A percentile compares a stretch with the other conserved stretches of the same genome.
Evolutionary conservation across 306 rosid genomes (phyloP).

Genomic region (Styphnolobium japonicum): DNA sequence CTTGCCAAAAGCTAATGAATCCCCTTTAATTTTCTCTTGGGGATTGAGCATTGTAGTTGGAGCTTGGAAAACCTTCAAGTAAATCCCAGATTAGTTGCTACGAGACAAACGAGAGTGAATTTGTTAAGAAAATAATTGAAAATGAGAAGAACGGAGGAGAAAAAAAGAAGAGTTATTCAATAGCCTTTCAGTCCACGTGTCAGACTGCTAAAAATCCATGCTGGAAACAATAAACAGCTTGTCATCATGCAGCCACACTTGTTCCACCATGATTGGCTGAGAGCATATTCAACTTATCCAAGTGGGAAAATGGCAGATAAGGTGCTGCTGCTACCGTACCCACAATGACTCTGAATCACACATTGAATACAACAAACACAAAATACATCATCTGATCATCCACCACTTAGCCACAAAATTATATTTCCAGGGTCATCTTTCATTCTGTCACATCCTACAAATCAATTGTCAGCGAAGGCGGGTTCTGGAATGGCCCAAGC

Average conservation of each 20-base stretch:
- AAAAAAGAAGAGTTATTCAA: no score
- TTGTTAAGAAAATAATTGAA: no score
- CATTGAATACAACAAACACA: conserved; percentile 24
- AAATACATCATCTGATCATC: conserved; percentile 20
- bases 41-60: no score
- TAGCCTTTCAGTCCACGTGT: conserved; percentile 48
- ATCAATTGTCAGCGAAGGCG: background rate
- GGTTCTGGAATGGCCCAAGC: conserved; percentile 61
- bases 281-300: conserved; percentile 67
- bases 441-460: conserved; percentile 14
- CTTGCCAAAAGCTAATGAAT: no score
- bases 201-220: conserved; percentile 20
- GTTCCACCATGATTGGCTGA: conserved; percentile 35
- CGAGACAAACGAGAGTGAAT: no score
- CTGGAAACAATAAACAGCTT: conserved; percentile 60
- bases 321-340: no score
- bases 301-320: conserved; percentile 66
- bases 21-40: no score
- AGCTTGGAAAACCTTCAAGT: no score
- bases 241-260: conserved; percentile 6
- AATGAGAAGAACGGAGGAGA: no score
- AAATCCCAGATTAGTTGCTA: no score
- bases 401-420: conserved; percentile 9
- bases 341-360: conserved; percentile 51
- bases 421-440: conserved; percentile 29